Conservation (phyloP, 768 basidiomycete genomes). For the Collybia mongolica region DNA sequence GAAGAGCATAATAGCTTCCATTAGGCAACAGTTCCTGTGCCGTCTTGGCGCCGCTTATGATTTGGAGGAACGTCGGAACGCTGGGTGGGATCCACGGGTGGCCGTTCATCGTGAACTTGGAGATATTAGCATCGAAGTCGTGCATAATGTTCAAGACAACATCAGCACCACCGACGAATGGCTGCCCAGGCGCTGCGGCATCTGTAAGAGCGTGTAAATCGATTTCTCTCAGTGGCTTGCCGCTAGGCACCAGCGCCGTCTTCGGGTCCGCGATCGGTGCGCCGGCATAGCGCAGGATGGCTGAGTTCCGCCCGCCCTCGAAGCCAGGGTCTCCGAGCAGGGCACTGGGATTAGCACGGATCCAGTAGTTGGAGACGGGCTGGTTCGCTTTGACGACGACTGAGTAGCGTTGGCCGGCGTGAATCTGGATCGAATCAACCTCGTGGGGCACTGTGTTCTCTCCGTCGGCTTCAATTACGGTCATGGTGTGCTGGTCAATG, state of each 20-base stretch:
- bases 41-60: slow-evolving; percentile 38
- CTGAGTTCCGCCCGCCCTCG: slow-evolving; percentile 38
- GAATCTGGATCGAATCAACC: slow-evolving; percentile 37
- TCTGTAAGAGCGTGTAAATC: neutral
- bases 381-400: slow-evolving; percentile 45
- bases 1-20: slow-evolving; percentile 41
- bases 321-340: slow-evolving; percentile 17
- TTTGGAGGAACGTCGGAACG: slow-evolving; percentile 43
- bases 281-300: slow-evolving; percentile 49
- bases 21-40: slow-evolving; percentile 35
- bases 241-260: neutral
- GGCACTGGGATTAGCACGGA: slow-evolving; percentile 28
- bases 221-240: neutral
- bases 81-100: slow-evolving; percentile 30
- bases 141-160: neutral
- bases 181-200: slow-evolving; percentile 16
- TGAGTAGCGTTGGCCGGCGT: slow-evolving; percentile 9
- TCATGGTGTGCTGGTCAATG: slow-evolving; percentile 39
- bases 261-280: slow-evolving; percentile 40
- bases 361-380: slow-evolving; percentile 49
- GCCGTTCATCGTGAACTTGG: slow-evolving; percentile 26
- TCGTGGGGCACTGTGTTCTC: slow-evolving; percentile 36
- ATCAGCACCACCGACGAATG: slow-evolving; percentile 19
- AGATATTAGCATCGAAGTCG: neutral
- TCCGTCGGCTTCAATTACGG: slow-evolving; percentile 52